A percentile compares a stretch with the other conserved stretches of the same genome.
Evolutionary conservation across 805 yeast species (phyloP).

Genomic region (Scheffersomyces stipitis): DNA sequence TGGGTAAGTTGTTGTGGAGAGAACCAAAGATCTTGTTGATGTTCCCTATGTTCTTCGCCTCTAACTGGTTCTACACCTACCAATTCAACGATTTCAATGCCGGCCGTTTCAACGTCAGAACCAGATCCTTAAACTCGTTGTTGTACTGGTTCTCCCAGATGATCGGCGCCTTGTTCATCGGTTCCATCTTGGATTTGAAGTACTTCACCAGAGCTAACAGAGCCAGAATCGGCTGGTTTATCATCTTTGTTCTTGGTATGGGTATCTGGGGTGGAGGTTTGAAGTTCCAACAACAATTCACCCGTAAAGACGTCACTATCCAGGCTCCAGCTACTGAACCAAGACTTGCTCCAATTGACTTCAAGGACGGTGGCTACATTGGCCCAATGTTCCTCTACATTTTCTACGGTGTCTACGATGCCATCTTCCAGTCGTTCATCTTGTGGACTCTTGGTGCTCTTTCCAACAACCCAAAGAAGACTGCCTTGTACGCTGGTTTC

Average conservation of each 20-base stretch:
- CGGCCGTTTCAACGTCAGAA: conserved; percentile 55
- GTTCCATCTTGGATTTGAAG: conserved; percentile 47
- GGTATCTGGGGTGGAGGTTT: conserved; percentile 63
- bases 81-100: conserved; percentile 60
- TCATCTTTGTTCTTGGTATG: conserved; percentile 40
- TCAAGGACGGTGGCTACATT: conserved; percentile 45
- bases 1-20: conserved; percentile 33
- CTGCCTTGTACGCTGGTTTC: conserved; percentile 58
- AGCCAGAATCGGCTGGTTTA: conserved; percentile 45
- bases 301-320: conserved; percentile 33
- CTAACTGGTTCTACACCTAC: conserved; percentile 68
- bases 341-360: conserved; percentile 39
- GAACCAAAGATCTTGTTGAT: conserved; percentile 48
- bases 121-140: conserved; percentile 60
- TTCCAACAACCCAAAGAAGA: conserved; percentile 55
- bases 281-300: conserved; percentile 43
- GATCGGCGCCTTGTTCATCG: conserved; percentile 53
- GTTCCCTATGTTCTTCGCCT: conserved; percentile 63
- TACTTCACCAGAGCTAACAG: conserved; percentile 42
- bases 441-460: conserved; percentile 62
- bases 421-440: conserved; percentile 57
- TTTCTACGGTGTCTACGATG: conserved; percentile 60
- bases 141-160: conserved; percentile 63
- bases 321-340: conserved; percentile 1
- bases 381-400: conserved; percentile 65